Conservation (phyloP, 805 yeast species). For the Dipodascus geniculatus region DNA sequence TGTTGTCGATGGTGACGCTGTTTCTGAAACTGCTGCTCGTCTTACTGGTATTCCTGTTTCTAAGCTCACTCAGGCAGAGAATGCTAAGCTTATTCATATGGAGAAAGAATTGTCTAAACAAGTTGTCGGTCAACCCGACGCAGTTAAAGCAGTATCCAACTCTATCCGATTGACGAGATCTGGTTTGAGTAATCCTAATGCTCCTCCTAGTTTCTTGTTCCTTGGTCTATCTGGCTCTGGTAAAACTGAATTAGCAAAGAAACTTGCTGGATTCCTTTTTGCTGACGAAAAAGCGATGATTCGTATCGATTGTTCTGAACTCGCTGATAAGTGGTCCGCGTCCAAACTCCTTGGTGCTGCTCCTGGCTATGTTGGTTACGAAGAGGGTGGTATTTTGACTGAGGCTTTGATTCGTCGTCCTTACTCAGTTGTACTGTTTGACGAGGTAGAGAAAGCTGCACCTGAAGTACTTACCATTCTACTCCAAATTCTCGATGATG, state of each 20-base stretch:
- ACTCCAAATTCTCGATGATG: slow-evolving; percentile 90
- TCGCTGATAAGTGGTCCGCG: slow-evolving; percentile 90
- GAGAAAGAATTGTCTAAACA: slow-evolving; percentile 69
- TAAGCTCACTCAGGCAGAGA: slow-evolving; percentile 91
- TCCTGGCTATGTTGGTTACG: slow-evolving; percentile 94
- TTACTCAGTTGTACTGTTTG: slow-evolving; percentile 90
- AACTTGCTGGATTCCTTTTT: slow-evolving; percentile 89
- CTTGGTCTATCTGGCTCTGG: slow-evolving; percentile 96
- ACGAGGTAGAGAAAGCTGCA: slow-evolving; percentile 97
- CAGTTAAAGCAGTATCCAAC: slow-evolving; percentile 91
- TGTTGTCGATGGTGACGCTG: slow-evolving; percentile 83
- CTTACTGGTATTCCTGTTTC: slow-evolving; percentile 94
- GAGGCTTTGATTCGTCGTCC: slow-evolving; percentile 87
- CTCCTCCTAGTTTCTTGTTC: slow-evolving; percentile 92
- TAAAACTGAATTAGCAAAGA: slow-evolving; percentile 96
- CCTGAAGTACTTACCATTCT: slow-evolving; percentile 92
- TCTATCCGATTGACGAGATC: slow-evolving; percentile 89
- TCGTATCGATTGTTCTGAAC: slow-evolving; percentile 94
- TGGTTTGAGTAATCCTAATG: slow-evolving; percentile 91
- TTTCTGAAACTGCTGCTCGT: slow-evolving; percentile 94
- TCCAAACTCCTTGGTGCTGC: slow-evolving; percentile 94
- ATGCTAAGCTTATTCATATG: slow-evolving; percentile 87
- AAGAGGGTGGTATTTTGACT: slow-evolving; percentile 93
- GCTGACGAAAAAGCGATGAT: slow-evolving; percentile 95
- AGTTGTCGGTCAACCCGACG: slow-evolving; percentile 94